Base-by-base conservation (phyloP, 2,329 filamentous ascomycete species). In the Neophaeococcomyces mojaviensis region DNA sequence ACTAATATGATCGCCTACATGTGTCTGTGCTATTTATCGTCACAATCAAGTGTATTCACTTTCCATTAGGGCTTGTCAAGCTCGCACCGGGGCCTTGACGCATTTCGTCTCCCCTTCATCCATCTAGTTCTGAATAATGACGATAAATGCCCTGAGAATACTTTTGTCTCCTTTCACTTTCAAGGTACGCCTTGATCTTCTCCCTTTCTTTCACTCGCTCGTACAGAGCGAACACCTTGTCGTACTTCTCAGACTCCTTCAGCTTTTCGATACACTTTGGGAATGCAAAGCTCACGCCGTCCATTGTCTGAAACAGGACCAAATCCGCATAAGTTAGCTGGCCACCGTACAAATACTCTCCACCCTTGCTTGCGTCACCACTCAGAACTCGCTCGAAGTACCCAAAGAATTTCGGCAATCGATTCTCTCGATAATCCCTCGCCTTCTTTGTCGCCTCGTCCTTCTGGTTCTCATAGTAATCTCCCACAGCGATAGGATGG, bases 391-490 rank as follows among this genome's bases (percentile, higher is more conserved):
- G 68, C 68, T 88, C 77, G 53, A 87, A 84, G 62, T 84, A 88
- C 2, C 65, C 71, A 18, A 89, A 64, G 59, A 81, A 88, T 66
- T 87, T 88, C 15, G 85, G 84, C 26, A 89, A 68, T 1, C 86
- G 70, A 35, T 69, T 73, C 44, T 73, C 65, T 7, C 80, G 67
- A 48, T 81, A 87, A 46, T 80, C 72, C 34, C 67, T 67, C 7
- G 77, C 72, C 50, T 72, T 76, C 48, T 69, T 71, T 58, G 79
- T 65, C 13, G 79, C 71, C 60, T 86, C 85, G 0, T 71, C 67
- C 61, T 82, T 86, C 64, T 90, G 86, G 20, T 88, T 82, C 58
- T 88, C 83, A 57, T 88, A 90, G 61, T 81, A 84, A 3, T 75
- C 60, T 1, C 62, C 59, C 0, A 67, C 59, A 1, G 77, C 72